Evolutionary conservation across 179 eudicot species (phyloP).

Genomic region (Sideroxylon spinosum): DNA sequence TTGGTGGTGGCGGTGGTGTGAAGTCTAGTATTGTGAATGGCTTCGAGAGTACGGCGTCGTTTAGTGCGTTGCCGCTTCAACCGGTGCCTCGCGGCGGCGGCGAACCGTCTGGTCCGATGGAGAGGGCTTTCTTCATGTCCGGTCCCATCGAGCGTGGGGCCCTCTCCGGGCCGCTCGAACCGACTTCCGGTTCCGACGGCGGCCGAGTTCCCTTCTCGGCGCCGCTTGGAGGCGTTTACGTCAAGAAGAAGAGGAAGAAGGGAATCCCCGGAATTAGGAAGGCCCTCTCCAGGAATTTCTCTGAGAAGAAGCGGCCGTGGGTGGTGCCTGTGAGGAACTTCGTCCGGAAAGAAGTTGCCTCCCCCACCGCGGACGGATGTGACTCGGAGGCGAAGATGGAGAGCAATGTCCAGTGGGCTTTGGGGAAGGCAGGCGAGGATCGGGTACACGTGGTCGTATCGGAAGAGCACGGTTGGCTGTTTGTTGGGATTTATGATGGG

Average conservation of each 20-base stretch:
- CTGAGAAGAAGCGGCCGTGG: constrained; percentile 85
- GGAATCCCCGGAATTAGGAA: constrained; percentile 51
- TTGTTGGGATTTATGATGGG: constrained; percentile 98
- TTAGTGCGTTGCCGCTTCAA: constrained; percentile 69
- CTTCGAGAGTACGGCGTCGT: constrained; percentile 80
- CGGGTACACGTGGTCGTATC: constrained; percentile 96
- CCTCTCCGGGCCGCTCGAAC: constrained; percentile 78
- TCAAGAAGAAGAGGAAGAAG: constrained; percentile 60
- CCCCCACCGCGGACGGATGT: constrained; percentile 18
- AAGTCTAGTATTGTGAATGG: constrained; percentile 53
- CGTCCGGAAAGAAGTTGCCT: constrained; percentile 41
- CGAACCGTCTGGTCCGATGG: constrained; percentile 42
- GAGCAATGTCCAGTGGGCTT: constrained; percentile 87
- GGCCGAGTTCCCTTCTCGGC: constrained; percentile 77
- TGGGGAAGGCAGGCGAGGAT: constrained; percentile 98
- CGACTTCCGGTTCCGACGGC: constrained; percentile 16
- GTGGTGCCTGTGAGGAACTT: constrained; percentile 81
- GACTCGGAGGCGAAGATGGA: constrained; percentile 35
- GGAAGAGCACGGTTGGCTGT: constrained; percentile 92
- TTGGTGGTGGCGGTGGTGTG: constrained; percentile 17
- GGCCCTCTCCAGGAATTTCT: constrained; percentile 57
- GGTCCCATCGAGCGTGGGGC: constrained; percentile 98
- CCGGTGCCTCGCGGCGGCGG: constrained; percentile 58
- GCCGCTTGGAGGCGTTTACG: constrained; percentile 53
- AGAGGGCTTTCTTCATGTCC: constrained; percentile 65